Evolutionary conservation across 176 grass and related monocot genomes (phyloP).

Genomic region (Oryza meyeriana): DNA sequence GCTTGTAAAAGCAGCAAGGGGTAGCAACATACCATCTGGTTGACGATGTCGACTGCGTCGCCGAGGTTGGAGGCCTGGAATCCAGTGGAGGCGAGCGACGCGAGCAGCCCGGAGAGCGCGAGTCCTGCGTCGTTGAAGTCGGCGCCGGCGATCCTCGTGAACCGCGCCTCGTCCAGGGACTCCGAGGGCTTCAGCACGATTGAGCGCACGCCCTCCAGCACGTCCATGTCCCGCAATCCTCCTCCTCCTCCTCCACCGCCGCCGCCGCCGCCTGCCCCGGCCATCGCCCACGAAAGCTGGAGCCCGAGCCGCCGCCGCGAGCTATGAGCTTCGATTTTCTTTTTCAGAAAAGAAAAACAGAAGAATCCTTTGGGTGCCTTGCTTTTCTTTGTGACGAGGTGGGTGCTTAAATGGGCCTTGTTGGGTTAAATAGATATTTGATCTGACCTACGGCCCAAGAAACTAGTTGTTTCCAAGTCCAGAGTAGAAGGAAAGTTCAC

Average conservation of each 20-base stretch:
- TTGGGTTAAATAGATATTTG: too few species aligned
- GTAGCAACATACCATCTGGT: slow-evolving; percentile 57
- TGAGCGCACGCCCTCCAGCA: slow-evolving; percentile 49
- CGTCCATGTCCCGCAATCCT: slow-evolving; percentile 19
- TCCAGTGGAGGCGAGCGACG: slow-evolving; percentile 53
- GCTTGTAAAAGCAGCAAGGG: background rate
- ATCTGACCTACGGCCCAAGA: too few species aligned
- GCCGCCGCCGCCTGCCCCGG: background rate
- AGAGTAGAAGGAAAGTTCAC: too few species aligned
- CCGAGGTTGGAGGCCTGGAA: slow-evolving; percentile 88
- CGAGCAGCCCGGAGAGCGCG: slow-evolving; percentile 51
- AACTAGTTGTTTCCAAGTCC: too few species aligned
- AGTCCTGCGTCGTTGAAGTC: slow-evolving; percentile 68
- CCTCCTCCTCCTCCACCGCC: background rate
- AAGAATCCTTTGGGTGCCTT: too few species aligned
- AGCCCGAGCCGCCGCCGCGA: background rate
- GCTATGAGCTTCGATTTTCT: background rate
- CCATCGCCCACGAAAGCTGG: background rate
- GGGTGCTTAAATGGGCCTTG: too few species aligned
- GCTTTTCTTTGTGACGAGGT: too few species aligned
- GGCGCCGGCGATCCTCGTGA: slow-evolving; percentile 61
- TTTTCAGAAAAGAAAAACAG: background rate
- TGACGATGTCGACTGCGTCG: slow-evolving; percentile 65
- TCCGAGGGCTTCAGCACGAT: slow-evolving; percentile 77
- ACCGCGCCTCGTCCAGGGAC: slow-evolving; percentile 49